Base-by-base conservation (phyloP, 305 asterid genomes). In the Ilex paraguariensis region DNA sequence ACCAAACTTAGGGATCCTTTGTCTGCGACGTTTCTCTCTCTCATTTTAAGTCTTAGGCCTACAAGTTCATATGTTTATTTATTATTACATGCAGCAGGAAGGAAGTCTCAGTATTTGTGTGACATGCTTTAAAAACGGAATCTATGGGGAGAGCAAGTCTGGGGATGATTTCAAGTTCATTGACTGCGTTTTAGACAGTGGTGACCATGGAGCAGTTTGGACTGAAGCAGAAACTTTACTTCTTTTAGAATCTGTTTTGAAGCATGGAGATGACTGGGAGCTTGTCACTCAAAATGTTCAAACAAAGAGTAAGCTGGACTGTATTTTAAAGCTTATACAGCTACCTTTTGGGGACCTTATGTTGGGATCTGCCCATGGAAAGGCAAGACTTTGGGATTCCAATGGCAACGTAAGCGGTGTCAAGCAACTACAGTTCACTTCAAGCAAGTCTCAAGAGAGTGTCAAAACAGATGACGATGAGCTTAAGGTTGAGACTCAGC, bases 221-320 rank as follows among this genome's bases (percentile, higher is more conserved):
- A 89, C 93, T 21, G 97, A 92, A 78, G 86, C 86, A 8, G 98
- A 92, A 82, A 89, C 88, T 61, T 74, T 86, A 64, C 91, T 87
- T 63, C 90, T 92, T 55, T 61, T 89, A 72, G 98, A 92, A 77
- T 83, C 98, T 65, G 91, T 82, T 75, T 71, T 76, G 70, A 91
- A 86, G 77, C 92, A 91, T 67, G 96, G 98, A 70, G 95, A 86
- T 72, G 88, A 91, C 56, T 91, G 98, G 98, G 98, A 91, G 70
- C 89, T 86, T 70, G 90, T 88, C 66, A 73, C 88, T 60, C 78
- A 75, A 76, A 78, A 75, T 78, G 87, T 91, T 61, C 84, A 81
- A 75, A 82, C 90, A n/a, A 91, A 88, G 84, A 88, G 77, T 69
- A 87, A 89, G 77, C 74, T 71, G 79, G 98, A 91, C 68, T 91